Evolutionary conservation across 208 protist genomes (phyloP).

Genomic region (Leishmania tropica): DNA sequence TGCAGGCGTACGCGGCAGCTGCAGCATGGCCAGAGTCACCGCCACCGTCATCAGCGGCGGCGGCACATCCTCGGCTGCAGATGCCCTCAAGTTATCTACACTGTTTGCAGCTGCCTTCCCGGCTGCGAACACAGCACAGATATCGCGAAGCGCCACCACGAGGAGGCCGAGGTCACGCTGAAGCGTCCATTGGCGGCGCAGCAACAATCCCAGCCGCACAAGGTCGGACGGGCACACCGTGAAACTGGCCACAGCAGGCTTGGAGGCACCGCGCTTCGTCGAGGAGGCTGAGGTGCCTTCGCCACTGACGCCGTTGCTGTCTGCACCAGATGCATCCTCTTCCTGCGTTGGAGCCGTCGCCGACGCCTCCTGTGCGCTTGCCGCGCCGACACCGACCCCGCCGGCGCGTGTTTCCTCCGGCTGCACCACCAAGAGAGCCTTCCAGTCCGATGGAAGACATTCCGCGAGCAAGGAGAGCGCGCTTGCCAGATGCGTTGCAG

Average conservation of each 20-base stretch:
- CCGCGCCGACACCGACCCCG: not conserved
- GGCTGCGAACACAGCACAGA: not conserved
- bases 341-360: not conserved
- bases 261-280: not conserved
- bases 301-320: not conserved
- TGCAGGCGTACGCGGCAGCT: not conserved
- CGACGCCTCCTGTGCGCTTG: not conserved
- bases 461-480: conserved; percentile 7
- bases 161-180: conserved; percentile 21
- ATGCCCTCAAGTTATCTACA: not conserved
- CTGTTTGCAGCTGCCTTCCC: not conserved
- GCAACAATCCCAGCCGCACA: conserved; percentile 27
- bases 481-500: not conserved
- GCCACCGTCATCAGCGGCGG: conserved; percentile 7
- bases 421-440: not conserved
- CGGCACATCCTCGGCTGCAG: not conserved
- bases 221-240: conserved; percentile 17
- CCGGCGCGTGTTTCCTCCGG: not conserved
- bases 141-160: conserved; percentile 15
- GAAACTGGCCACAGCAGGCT: not conserved
- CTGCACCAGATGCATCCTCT: not conserved
- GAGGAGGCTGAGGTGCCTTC: conserved; percentile 5
- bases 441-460: conserved; percentile 10
- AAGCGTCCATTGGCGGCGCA: conserved; percentile 24
- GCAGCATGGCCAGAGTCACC: conserved; percentile 7